Conservation (phyloP, 2,329 filamentous ascomycete species). For the Cryphonectria nitschkei region DNA sequence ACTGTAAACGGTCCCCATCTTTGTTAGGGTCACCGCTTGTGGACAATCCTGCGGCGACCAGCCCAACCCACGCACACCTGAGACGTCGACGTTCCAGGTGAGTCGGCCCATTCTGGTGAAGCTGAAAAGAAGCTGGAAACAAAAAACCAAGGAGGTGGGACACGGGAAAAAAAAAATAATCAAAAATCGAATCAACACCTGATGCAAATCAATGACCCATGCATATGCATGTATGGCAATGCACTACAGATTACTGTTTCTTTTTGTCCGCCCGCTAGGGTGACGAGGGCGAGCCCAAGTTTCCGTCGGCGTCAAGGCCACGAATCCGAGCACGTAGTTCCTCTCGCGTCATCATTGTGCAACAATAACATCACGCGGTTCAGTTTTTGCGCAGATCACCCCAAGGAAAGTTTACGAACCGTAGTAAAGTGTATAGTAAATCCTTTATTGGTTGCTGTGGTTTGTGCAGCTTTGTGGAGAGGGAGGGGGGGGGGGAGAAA, state of each 20-base stretch:
- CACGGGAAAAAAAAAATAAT: not conserved
- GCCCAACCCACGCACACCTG: not conserved
- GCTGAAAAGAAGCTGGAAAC: not conserved
- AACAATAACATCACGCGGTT: not conserved
- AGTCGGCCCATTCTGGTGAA: not conserved
- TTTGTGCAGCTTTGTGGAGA: not conserved
- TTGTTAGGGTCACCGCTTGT: not conserved
- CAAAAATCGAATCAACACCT: not conserved
- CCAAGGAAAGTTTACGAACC: not conserved
- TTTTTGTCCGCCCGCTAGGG: no score
- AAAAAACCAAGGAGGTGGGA: not conserved
- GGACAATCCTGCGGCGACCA: not conserved
- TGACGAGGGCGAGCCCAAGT: not conserved
- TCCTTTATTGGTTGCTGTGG: not conserved
- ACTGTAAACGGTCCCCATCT: not conserved
- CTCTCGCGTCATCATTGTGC: not conserved
- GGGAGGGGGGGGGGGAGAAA: not conserved
- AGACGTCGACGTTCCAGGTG: slow-evolving; percentile 1
- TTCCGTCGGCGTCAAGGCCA: not conserved
- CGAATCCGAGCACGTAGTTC: not conserved
- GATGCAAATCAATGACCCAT: not conserved
- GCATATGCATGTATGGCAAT: not conserved
- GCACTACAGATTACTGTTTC: not conserved
- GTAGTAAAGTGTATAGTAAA: not conserved
- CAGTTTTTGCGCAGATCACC: not conserved